These are phyloP conservation scores for Lentithecium fluviatile DNA, from an alignment of 495 filamentous ascomycete genomes.

Conservation along the genomic window DNA sequence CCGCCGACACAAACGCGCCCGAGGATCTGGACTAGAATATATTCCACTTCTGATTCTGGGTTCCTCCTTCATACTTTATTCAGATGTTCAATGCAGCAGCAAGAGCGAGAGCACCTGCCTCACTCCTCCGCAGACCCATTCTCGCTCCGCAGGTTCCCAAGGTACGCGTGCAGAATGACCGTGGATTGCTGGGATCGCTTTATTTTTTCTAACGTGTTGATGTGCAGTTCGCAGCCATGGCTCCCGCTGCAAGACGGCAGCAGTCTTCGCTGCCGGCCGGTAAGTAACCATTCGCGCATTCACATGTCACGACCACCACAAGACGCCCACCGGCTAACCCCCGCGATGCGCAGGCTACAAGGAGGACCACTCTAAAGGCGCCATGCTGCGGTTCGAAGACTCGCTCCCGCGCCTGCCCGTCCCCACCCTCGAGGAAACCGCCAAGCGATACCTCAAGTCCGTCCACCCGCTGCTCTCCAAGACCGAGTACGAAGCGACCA, in stretches of 20 bases:
- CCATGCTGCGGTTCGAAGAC: slow-evolving; percentile 94
- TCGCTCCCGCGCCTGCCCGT: slow-evolving; percentile 90
- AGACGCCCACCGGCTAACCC: slow-evolving; percentile 10
- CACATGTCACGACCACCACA: slow-evolving; percentile 21
- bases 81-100: slow-evolving; percentile 41
- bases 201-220: slow-evolving; percentile 2
- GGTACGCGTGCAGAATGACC: slow-evolving; percentile 11
- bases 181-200: background rate
- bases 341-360: slow-evolving; percentile 66
- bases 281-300: slow-evolving; percentile 36
- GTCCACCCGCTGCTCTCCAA: slow-evolving; percentile 77
- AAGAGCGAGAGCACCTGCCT: slow-evolving; percentile 35
- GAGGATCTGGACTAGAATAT: slow-evolving; percentile 13
- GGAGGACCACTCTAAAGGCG: slow-evolving; percentile 86
- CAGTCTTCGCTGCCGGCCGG: slow-evolving; percentile 59
- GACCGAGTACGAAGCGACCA: slow-evolving; percentile 71
- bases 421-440: slow-evolving; percentile 90
- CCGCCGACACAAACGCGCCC: slow-evolving; percentile 1
- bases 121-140: slow-evolving; percentile 27
- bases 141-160: slow-evolving; percentile 19
- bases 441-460: slow-evolving; percentile 86
- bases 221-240: slow-evolving; percentile 49
- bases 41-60: background rate
- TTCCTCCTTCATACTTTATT: background rate
- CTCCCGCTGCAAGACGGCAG: slow-evolving; percentile 55